Evolutionary conservation across 345 rosid species (phyloP).

Genomic region (Balakata baccata): DNA sequence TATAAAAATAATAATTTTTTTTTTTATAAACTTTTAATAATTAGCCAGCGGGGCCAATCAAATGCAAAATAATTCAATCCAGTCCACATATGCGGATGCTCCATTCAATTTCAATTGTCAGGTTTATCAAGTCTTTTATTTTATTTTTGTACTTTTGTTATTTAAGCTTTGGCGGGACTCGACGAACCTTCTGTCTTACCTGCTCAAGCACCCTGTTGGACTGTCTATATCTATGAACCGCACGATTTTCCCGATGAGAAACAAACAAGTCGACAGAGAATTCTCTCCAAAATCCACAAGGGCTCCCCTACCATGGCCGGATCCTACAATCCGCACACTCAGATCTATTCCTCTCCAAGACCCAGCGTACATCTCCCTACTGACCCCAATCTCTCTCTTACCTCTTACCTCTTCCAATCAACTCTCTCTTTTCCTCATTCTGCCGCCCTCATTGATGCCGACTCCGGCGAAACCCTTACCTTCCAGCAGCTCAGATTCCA

Average conservation of each 20-base stretch:
- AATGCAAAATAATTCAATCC: too few species aligned
- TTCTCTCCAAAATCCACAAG: too few species aligned
- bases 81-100: too few species aligned
- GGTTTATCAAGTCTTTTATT: too few species aligned
- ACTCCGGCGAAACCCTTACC: conserved; percentile 6
- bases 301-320: neutral
- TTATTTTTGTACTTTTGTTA: too few species aligned
- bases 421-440: conserved; percentile 6
- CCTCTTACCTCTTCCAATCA: conserved; percentile 20
- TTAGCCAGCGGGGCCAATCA: too few species aligned
- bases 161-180: too few species aligned
- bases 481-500: conserved; percentile 16
- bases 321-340: conserved; percentile 14
- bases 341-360: conserved; percentile 16
- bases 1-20: too few species aligned
- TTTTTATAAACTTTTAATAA: too few species aligned
- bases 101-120: too few species aligned
- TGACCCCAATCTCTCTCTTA: conserved; percentile 15
- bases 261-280: neutral
- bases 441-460: conserved; percentile 14
- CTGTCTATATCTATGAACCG: neutral
- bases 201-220: too few species aligned
- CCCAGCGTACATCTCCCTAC: conserved; percentile 2
- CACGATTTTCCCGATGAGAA: neutral
- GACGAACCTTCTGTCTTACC: too few species aligned